Base-by-base conservation (phyloP, 2,329 filamentous ascomycete species). In the Pestalotiopsis sp. region DNA sequence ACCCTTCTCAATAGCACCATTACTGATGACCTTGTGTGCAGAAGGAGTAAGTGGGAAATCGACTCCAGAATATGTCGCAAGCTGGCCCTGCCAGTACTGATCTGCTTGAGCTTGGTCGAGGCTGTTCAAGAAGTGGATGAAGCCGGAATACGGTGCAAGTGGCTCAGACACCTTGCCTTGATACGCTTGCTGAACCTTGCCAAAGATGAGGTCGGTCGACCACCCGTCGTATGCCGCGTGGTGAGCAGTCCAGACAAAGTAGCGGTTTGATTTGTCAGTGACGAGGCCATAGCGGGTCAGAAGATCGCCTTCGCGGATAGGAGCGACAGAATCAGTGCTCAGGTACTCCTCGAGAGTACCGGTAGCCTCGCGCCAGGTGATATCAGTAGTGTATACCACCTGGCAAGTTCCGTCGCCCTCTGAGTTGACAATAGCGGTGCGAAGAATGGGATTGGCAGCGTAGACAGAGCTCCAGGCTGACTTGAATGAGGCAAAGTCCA, bases 371-470 rank as follows among this genome's bases (percentile, higher is more conserved):
- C 7, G 14, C 64, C 63, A 68, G 12, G 11, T 20, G 9, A 66
- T n/a, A 0, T 52, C 27, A 1, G 31, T 64, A 7, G 36, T 38
- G 57, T 63, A 66, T 3, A 68, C 57, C 12, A 68, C 67, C 17
- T 68, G 67, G 14, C 63, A 66, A 11, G 64, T 66, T 11, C 67
- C 64, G 17, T 38, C 31, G 11, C 23, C 17, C 20, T 65, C 65
- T 11, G 57, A 58, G 31, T 71, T 66, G 41, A 74, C 45, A 36
- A 75, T 66, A 20, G 71, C 67, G 36, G 74, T 75, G 13, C 74
- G 71, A 31, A 75, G 61, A 31, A 75, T 73, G 9, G 69, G 68
- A 11, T 38, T 66, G 11, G 17, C 38, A 36, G 38, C 62, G 23
- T 67, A 49, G 1, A 60, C 66, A 2, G 23, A 9, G 14, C 71